These are phyloP conservation scores for Tricholoma flavovirens DNA, from an alignment of 768 basidiomycete species.

Conservation along the genomic window DNA sequence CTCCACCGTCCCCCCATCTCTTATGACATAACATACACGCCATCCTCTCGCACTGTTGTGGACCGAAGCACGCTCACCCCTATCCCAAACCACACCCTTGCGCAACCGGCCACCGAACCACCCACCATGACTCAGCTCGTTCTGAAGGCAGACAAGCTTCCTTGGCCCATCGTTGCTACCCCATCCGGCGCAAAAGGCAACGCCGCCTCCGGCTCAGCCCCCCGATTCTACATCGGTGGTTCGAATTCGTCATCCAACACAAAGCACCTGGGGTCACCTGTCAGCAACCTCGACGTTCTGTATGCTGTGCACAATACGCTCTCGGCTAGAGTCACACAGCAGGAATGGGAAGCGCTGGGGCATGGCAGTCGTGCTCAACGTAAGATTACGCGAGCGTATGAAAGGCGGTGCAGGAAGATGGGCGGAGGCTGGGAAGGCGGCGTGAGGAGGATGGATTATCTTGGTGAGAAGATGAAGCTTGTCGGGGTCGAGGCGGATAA, in stretches of 20 bases:
- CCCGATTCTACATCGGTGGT: conserved; percentile 2
- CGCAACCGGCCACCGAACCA: conserved; percentile 62
- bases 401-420: conserved; percentile 52
- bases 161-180: conserved; percentile 53
- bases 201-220: not conserved
- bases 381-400: conserved; percentile 55
- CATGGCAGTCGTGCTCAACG: conserved; percentile 51
- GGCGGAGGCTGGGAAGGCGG: conserved; percentile 66
- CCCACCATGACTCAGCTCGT: conserved; percentile 40
- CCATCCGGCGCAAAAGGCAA: conserved; percentile 9
- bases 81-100: conserved; percentile 50
- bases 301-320: conserved; percentile 55
- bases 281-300: conserved; percentile 63
- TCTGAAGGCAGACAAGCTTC: conserved; percentile 51
- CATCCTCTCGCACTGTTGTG: conserved; percentile 51
- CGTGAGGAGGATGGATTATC: conserved; percentile 63
- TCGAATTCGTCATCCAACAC: conserved; percentile 41
- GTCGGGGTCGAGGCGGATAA: conserved; percentile 59
- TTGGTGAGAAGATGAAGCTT: conserved; percentile 53
- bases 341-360: conserved; percentile 61
- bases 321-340: conserved; percentile 47
- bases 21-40: conserved; percentile 52
- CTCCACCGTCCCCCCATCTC: conserved; percentile 56
- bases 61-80: conserved; percentile 49
- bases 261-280: conserved; percentile 37